phyloP scores from a whole-genome alignment of 2,329 filamentous ascomycete species.

The Epichloe gansuensis region DNA sequence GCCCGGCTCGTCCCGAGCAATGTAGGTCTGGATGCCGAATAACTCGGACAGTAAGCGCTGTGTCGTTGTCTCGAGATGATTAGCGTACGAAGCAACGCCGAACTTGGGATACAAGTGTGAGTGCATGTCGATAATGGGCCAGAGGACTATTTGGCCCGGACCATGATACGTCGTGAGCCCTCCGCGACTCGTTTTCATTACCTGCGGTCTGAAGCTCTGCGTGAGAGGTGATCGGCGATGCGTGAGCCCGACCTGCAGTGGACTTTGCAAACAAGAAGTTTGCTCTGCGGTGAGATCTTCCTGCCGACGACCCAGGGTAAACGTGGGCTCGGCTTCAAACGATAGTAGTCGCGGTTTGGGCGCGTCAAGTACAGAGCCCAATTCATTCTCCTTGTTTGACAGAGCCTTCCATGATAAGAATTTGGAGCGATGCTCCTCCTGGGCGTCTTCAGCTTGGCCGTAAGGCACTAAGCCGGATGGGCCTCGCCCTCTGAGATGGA shows the following conservation, averaged over 20 bases:
- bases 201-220: conserved; percentile 36
- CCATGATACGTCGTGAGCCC: conserved; percentile 93
- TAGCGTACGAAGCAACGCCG: conserved; percentile 64
- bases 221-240: conserved; percentile 17
- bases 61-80: conserved; percentile 64
- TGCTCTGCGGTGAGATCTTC: conserved; percentile 33
- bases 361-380: conserved; percentile 32
- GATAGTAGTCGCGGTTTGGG: conserved; percentile 57
- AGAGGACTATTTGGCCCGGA: conserved; percentile 85
- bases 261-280: conserved; percentile 29
- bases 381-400: conserved; percentile 8
- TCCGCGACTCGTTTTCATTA: conserved; percentile 64
- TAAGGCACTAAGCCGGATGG: conserved; percentile 17
- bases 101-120: conserved; percentile 42
- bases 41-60: conserved; percentile 45
- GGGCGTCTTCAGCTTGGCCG: conserved; percentile 18
- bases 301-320: conserved; percentile 83
- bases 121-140: conserved; percentile 76
- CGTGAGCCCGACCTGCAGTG: conserved; percentile 22
- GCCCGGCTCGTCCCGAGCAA: conserved; percentile 66
- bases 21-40: conserved; percentile 46
- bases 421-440: conserved; percentile 21
- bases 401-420: conserved; percentile 25
- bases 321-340: conserved; percentile 72
- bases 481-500: conserved; percentile 16